Percentiles rank a stretch among this genome's conserved stretches.
phyloP scores from a whole-genome alignment of 2,329 filamentous ascomycete species.

The Alternaria brassicicola region DNA sequence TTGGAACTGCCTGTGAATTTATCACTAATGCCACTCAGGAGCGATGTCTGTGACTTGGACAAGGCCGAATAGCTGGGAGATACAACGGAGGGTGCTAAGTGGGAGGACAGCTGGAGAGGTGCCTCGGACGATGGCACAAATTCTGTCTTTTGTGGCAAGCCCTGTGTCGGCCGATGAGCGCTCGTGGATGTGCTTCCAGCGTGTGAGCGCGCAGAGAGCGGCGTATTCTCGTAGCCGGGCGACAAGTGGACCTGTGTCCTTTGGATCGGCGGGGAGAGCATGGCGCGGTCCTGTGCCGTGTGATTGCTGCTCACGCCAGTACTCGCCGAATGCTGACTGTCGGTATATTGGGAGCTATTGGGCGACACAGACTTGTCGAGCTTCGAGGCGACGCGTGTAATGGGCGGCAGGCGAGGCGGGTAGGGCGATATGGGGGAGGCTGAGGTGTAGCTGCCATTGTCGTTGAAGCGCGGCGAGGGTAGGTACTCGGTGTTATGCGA shows the following conservation, averaged over 20 bases:
- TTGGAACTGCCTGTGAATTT: constrained; percentile 36
- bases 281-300: constrained; percentile 19
- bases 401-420: constrained; percentile 49
- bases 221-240: constrained; percentile 26
- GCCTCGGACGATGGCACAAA: constrained; percentile 20
- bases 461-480: constrained; percentile 38
- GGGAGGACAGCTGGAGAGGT: constrained; percentile 26
- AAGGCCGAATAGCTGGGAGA: constrained; percentile 35
- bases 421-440: constrained; percentile 47
- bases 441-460: constrained; percentile 38
- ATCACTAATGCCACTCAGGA: constrained; percentile 41
- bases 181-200: constrained; percentile 38
- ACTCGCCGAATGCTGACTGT: constrained; percentile 17
- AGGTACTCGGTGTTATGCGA: constrained; percentile 40
- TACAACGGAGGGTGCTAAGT: constrained; percentile 29
- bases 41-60: constrained; percentile 44
- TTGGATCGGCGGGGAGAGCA: constrained; percentile 30
- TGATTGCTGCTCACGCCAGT: constrained; percentile 10
- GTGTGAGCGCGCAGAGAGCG: constrained; percentile 26
- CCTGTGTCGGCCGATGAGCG: constrained; percentile 36
- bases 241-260: constrained; percentile 25
- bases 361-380: constrained; percentile 29
- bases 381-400: constrained; percentile 47
- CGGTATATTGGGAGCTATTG: constrained; percentile 16
- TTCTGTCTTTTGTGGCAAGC: constrained; percentile 32